A percentile compares a stretch with the other conserved stretches of the same genome.
Evolutionary conservation across 2,329 filamentous ascomycete species (phyloP).

Genomic region (Saccharata proteae): DNA sequence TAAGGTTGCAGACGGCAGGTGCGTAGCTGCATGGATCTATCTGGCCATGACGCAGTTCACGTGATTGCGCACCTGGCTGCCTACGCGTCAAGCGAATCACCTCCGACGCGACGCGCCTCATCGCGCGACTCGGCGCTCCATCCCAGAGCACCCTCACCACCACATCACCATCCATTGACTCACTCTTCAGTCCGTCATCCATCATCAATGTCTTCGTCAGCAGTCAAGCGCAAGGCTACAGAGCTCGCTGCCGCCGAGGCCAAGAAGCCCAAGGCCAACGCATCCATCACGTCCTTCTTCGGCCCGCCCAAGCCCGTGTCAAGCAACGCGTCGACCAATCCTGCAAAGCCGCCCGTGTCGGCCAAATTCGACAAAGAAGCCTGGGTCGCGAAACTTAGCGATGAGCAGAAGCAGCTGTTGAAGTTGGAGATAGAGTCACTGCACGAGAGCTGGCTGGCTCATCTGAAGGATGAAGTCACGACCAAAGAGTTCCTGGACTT

Average conservation of each 20-base stretch:
- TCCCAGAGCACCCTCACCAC: background rate
- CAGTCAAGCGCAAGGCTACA: slow-evolving; percentile 39
- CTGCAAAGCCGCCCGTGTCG: slow-evolving; percentile 15
- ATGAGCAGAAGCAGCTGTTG: slow-evolving; percentile 72
- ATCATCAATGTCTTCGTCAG: slow-evolving; percentile 3
- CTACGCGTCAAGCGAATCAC: slow-evolving; percentile 1
- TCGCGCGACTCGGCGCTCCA: slow-evolving; percentile 3
- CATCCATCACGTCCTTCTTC: slow-evolving; percentile 85
- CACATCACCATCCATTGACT: background rate
- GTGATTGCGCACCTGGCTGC: background rate
- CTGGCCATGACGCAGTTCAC: slow-evolving; percentile 1
- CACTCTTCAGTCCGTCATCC: background rate
- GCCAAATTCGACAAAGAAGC: slow-evolving; percentile 73
- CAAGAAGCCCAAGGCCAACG: slow-evolving; percentile 48
- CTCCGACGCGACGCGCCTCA: slow-evolving; percentile 2
- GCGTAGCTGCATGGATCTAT: too few species aligned
- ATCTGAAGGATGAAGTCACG: slow-evolving; percentile 75
- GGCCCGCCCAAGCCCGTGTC: slow-evolving; percentile 46
- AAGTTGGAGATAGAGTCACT: slow-evolving; percentile 86
- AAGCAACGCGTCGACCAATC: slow-evolving; percentile 16
- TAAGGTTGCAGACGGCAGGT: background rate
- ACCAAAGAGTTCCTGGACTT: slow-evolving; percentile 72
- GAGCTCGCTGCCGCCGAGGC: slow-evolving; percentile 30
- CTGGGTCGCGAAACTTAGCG: slow-evolving; percentile 69
- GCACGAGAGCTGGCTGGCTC: slow-evolving; percentile 80